Conservation (phyloP, 2,329 filamentous ascomycete species). For the Diplodia mutila region DNA sequence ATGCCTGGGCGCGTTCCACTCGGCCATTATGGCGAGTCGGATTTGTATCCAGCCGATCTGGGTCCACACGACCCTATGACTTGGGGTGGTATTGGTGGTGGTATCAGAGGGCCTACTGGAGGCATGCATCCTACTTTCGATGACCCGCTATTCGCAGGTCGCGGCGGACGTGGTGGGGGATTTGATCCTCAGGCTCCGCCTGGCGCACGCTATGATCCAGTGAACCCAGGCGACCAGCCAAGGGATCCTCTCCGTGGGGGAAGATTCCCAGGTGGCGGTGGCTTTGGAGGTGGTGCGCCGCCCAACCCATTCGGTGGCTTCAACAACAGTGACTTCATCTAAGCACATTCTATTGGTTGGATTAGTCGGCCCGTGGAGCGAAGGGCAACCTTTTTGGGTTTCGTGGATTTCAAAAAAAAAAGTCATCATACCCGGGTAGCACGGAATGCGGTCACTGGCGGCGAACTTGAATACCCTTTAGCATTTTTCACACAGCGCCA, state of each 20-base stretch:
- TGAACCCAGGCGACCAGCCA: conserved; percentile 59
- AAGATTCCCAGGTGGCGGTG: conserved; percentile 28
- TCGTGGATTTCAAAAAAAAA: not conserved
- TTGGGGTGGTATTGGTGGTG: conserved; percentile 61
- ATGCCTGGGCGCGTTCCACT: conserved; percentile 61
- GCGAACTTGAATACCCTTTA: not conserved
- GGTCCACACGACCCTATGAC: conserved; percentile 84
- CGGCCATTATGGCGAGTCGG: conserved; percentile 75
- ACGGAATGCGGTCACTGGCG: not conserved
- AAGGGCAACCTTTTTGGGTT: not conserved
- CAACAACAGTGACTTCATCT: conserved; percentile 63
- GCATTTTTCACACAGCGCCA: not conserved
- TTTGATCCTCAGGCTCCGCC: conserved; percentile 78
- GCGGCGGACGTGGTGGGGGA: conserved; percentile 50
- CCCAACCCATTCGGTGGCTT: conserved; percentile 65
- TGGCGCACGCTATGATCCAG: conserved; percentile 88
- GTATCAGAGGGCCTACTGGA: conserved; percentile 64
- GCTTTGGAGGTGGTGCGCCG: conserved; percentile 47
- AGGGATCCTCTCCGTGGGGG: conserved; percentile 34
- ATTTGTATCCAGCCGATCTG: conserved; percentile 83
- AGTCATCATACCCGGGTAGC: not conserved
- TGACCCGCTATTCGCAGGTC: conserved; percentile 78
- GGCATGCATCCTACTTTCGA: conserved; percentile 98
- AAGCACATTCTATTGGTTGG: not conserved
- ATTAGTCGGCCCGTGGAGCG: not conserved